Conservation (phyloP, 768 basidiomycete species). For the Scleroderma citrinum region DNA sequence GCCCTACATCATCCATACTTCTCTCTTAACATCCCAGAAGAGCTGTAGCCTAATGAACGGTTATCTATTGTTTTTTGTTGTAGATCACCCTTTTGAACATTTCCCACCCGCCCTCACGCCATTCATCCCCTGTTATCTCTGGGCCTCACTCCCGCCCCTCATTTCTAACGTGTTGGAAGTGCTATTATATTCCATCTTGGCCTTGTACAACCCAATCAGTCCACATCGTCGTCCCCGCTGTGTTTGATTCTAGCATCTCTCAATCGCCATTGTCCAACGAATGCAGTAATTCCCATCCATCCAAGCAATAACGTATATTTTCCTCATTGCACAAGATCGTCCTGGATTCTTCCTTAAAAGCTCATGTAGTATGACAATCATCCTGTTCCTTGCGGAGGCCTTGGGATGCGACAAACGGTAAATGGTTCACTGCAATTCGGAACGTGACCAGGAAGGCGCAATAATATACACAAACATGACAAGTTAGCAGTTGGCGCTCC, state of each 20-base stretch:
- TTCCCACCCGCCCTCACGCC: constrained; percentile 16
- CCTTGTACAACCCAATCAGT: constrained; percentile 31
- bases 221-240: constrained; percentile 24
- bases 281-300: constrained; percentile 24
- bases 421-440: not conserved
- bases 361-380: constrained; percentile 16
- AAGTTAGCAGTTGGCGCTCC: not conserved
- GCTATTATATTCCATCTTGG: constrained; percentile 33
- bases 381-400: constrained; percentile 9
- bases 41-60: constrained; percentile 45
- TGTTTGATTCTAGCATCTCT: constrained; percentile 21
- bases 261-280: constrained; percentile 18
- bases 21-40: constrained; percentile 56
- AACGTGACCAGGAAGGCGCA: not conserved
- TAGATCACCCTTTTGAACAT: constrained; percentile 24
- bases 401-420: constrained; percentile 2
- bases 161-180: constrained; percentile 22
- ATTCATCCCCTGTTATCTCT: constrained; percentile 18
- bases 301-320: constrained; percentile 29
- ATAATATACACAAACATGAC: not conserved
- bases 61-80: constrained; percentile 27
- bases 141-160: constrained; percentile 15
- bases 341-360: constrained; percentile 7
- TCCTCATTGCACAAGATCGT: constrained; percentile 14
- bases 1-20: constrained; percentile 90